Evolutionary conservation across 2,329 filamentous ascomycete genomes (phyloP), one percentile per base, ranked within the genome.

Genomic region (Shiraia bambusicola): DNA sequence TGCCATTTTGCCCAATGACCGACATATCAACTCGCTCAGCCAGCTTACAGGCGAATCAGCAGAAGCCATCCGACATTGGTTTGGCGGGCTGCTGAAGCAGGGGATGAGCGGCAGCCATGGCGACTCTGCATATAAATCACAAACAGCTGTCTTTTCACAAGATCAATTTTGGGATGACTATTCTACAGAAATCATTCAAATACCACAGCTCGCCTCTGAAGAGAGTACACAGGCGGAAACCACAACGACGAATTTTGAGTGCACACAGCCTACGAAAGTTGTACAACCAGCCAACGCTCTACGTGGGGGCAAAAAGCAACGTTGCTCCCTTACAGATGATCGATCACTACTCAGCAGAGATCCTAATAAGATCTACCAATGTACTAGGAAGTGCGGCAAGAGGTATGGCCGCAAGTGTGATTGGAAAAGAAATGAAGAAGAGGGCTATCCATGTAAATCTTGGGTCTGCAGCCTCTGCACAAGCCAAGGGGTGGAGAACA

Each of bases 361-460:
- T 34, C 43, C 61, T 8, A 65, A 58, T 34, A 68, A 68, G 24
- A 65, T 68, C 28, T 69, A 66, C 42, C 66, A 69, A 32, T 69
- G 66, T 43, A 69, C 66, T 6, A 31, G 65, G 17, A 67, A 67
- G 37, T 69, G 66, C 27, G 66, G 66, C 9, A 68, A 67, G 43
- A 55, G 65, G 7, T 69, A 67, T 45, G 63, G 61, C 6, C 59
- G 65, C 6, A 69, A 69, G 50, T 67, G 63, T 27, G 66, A 69
- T 49, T 68, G 65, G 66, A 69, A 67, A 49, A 54, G 66, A 34
- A 67, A 68, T 25, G 66, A 69, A 30, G 65, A 69, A 39, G 64
- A 68, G 37, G 61, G 59, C 7, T 69, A 69, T 37, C 66, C 66
- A 9, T 61, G 60, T 39, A 61, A 63, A 34, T 62, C 55, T 6